Evolutionary conservation across 371 early-diverging fungal genomes (phyloP).

Genomic region (Rhizopus arrhizus): DNA sequence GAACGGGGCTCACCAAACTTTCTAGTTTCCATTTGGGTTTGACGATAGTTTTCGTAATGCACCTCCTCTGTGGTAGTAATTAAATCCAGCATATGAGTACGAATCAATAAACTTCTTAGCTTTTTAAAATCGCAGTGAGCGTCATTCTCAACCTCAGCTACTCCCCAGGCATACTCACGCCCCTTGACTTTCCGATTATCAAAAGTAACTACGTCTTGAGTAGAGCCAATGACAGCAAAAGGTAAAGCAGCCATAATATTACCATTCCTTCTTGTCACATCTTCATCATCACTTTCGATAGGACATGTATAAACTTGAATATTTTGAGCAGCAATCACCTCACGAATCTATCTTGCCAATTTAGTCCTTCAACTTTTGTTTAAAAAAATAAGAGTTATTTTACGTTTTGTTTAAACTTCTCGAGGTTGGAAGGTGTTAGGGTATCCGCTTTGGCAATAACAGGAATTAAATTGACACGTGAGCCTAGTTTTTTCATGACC

Average conservation of each 20-base stretch:
- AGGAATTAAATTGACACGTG: slow-evolving; percentile 89
- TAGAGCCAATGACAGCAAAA: slow-evolving; percentile 94
- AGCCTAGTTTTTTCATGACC: slow-evolving; percentile 83
- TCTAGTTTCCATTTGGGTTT: slow-evolving; percentile 79
- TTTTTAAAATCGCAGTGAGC: slow-evolving; percentile 91
- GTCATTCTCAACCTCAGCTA: slow-evolving; percentile 91
- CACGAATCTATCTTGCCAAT: slow-evolving; percentile 60
- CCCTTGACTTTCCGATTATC: slow-evolving; percentile 84
- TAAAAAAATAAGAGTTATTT: background rate
- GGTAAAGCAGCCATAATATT: slow-evolving; percentile 90
- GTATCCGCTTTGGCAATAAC: slow-evolving; percentile 95
- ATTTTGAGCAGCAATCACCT: slow-evolving; percentile 73
- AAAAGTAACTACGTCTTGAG: slow-evolving; percentile 74
- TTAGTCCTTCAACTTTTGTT: background rate
- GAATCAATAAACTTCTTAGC: slow-evolving; percentile 89
- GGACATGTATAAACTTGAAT: slow-evolving; percentile 80
- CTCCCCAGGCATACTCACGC: slow-evolving; percentile 93
- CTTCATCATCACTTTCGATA: slow-evolving; percentile 87
- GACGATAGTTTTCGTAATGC: slow-evolving; percentile 91
- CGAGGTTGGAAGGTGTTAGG: slow-evolving; percentile 80
- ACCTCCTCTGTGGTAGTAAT: slow-evolving; percentile 86
- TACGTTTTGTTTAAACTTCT: slow-evolving; percentile 80
- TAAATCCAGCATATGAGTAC: slow-evolving; percentile 94
- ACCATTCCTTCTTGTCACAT: slow-evolving; percentile 74
- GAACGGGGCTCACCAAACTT: slow-evolving; percentile 79